Evolutionary conservation across 2,329 filamentous ascomycete genomes (phyloP), one percentile per base, ranked within the genome.

Genomic region (Daldinia sp.): DNA sequence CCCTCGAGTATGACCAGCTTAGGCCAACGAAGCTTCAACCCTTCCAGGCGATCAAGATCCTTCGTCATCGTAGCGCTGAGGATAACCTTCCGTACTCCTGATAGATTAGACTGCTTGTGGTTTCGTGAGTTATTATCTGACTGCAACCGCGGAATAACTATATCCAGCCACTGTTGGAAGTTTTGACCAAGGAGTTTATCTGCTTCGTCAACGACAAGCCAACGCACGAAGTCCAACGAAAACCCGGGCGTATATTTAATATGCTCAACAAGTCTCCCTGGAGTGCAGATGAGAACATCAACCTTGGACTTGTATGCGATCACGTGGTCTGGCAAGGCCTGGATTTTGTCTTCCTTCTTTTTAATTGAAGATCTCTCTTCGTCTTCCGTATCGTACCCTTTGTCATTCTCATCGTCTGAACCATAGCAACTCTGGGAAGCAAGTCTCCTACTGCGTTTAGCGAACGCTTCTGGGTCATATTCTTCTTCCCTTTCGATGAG

Each of bases 191-290:
- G 86, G 12, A 98, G 83, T 77, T 96, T 93, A 79, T 98, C 95
- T 10, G 95, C 96, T 81, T 98, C 95, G 75, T 98, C 95, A 51
- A 98, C 92, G 2, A 98, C 88, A 0, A 98, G 84, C 94, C 94
- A 98, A 68, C 92, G 88, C 4, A 98, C 84, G 76, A 92, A 86
- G 63, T 92, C 88, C 23, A 98, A 84, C 0, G 86, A 88, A 78
- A 98, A 98, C 0, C 93, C 94, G 2, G 89, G 88, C 0, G 95
- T 98, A 67, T 90, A 90, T 70, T 91, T 90, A 57, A 98, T 86
- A 79, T 98, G 95, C 74, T 98, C 95, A 3, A 98, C 93, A 0
- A 98, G 87, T 70, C 95, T 89, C 67, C 96, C 96, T 0, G 95
- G 95, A 0, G 95, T 98, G 78, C 93, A 96, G 57, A 98, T 92